A percentile compares a stretch with the other conserved stretches of the same genome.
Conservation (phyloP, 2,329 filamentous ascomycete genomes). For the Mollisia scopiformis region DNA sequence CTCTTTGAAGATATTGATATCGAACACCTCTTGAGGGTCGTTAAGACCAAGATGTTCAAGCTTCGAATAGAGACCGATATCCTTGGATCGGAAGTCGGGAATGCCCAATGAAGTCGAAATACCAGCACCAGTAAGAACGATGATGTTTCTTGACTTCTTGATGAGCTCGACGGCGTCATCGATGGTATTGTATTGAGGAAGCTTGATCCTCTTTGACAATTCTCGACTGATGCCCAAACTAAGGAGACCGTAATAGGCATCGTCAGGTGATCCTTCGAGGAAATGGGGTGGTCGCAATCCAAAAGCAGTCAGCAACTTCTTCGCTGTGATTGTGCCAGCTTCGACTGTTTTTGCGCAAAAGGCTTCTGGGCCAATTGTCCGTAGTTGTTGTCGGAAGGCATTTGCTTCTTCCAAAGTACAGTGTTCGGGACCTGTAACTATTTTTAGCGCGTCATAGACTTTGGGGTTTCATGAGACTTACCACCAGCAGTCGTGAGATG, state of each 20-base stretch:
- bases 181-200: constrained; percentile 79
- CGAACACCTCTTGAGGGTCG: constrained; percentile 95
- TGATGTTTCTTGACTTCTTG: constrained; percentile 75
- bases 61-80: constrained; percentile 87
- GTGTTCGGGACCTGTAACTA: constrained; percentile 26
- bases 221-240: constrained; percentile 80
- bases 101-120: constrained; percentile 97
- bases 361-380: constrained; percentile 73
- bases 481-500: constrained; percentile 44
- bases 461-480: constrained; percentile 31
- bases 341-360: constrained; percentile 77
- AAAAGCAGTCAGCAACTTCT: constrained; percentile 86
- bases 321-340: constrained; percentile 70
- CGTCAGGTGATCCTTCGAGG: constrained; percentile 73
- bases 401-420: constrained; percentile 72
- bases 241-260: constrained; percentile 74
- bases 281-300: constrained; percentile 74
- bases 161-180: constrained; percentile 85
- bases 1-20: constrained; percentile 82
- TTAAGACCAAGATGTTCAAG: constrained; percentile 73
- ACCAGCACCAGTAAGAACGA: constrained; percentile 92
- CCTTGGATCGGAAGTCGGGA: constrained; percentile 93
- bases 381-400: constrained; percentile 70
- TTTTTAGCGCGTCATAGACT: constrained; percentile 28
- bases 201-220: constrained; percentile 78